Base-by-base conservation (phyloP, 164 flowering plant species). In the Umbilicus rupestris region DNA sequence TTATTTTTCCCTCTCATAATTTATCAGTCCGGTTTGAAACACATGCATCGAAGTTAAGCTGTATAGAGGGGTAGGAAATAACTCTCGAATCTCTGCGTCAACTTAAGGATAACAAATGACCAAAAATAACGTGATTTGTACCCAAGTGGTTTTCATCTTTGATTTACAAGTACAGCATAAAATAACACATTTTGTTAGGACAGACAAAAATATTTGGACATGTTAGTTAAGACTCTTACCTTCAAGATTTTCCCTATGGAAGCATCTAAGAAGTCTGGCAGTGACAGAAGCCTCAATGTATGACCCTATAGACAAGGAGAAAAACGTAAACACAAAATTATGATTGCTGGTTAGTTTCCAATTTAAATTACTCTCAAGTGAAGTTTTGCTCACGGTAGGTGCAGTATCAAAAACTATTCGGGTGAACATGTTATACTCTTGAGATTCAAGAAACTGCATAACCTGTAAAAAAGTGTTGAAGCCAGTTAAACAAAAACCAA, bases 331-430 rank as follows among this genome's bases (percentile, higher is more conserved):
- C 0, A n/a, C 22, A n/a, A 22, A 50, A 12, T 50, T 50, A n/a
- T 7, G 11, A 50, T 50, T 22, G 28, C 37, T 9, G 12, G 10
- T 28, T 2, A 50, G 57, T 50, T 6, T 47, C 3, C 2, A 10
- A 22, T 50, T 20, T 11, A 19, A 50, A 50, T 17, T 20, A 8
- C 12, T 50, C 29, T n/a, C 3, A 55, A 26, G 60, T 11, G 14
- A 3, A 55, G 29, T 7, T 68, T 66, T 62, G 19, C 95, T 81
- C 67, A 93, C 98, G 64, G 97, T 93, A 11, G 98, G 98, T 68
- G 98, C 98, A 49, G 98, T 93, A 75, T 93, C 98, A 81, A 93
- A 93, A 64, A 88, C 82, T 59, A 93, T 88, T 62, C 98, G 76
- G 41, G 83, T 90, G 67, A 92, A 92, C 84, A 77, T 83, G 64